Percentiles rank a stretch among this genome's conserved stretches.
Evolutionary conservation across 768 basidiomycete species (phyloP).

Genomic region (Hericium coralloides): DNA sequence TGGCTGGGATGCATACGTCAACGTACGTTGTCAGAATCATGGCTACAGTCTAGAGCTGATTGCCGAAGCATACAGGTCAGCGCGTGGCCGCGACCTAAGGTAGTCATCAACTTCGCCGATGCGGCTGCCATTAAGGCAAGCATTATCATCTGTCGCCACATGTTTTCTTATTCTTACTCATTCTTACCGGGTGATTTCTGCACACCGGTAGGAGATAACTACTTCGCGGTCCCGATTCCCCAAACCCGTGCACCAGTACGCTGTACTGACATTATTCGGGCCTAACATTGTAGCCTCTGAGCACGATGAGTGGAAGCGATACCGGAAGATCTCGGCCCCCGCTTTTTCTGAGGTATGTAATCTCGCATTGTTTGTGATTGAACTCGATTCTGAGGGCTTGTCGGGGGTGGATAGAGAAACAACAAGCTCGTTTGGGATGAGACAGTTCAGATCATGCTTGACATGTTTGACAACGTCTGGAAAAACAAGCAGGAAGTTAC

Average conservation of each 20-base stretch:
- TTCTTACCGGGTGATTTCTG: background rate
- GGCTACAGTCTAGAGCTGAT: no score
- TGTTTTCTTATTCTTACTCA: no score
- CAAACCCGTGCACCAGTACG: conserved; percentile 43
- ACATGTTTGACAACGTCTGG: no score
- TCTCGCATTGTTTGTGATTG: conserved; percentile 19
- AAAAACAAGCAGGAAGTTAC: conserved; percentile 28
- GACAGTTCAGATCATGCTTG: no score
- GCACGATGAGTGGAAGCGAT: conserved; percentile 56
- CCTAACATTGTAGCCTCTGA: conserved; percentile 57
- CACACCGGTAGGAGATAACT: background rate
- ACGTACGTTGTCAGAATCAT: background rate
- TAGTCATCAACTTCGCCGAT: background rate
- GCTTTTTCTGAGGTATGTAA: conserved; percentile 52
- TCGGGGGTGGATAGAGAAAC: no score
- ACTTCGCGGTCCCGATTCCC: no score
- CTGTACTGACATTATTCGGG: conserved; percentile 41
- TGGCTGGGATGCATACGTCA: conserved; percentile 1
- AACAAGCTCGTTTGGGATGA: no score
- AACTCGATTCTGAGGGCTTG: conserved; percentile 34
- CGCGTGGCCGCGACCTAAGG: no score
- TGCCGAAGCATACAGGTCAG: no score
- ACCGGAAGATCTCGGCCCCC: conserved; percentile 53
- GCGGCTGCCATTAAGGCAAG: background rate
- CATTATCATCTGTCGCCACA: background rate